Evolutionary conservation across 495 filamentous ascomycete genomes (phyloP), one percentile per base, ranked within the genome.

Genomic region (Aspergillus baeticus): DNA sequence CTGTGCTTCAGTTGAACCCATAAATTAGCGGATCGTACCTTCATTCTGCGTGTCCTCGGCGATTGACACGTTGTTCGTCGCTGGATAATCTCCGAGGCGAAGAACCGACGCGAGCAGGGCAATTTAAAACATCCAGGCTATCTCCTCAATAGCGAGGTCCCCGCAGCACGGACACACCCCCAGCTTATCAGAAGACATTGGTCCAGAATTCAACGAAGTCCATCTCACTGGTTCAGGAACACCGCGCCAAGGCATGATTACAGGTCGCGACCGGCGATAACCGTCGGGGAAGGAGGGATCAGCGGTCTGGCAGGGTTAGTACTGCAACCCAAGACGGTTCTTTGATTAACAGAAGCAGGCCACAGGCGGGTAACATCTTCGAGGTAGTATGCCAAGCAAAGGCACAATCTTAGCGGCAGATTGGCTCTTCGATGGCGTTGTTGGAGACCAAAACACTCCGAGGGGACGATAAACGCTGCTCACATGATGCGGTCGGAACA

Each of bases 321-420:
- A 38, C 36, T 61, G 59, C 42, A 61, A 61, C 59, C 59, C 59
- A 61, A 61, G 59, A 22, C 59, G 29, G 3, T 26, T 17, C 14
- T 45, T 26, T 10, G 36, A 45, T 55, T 51, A n/a, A 51, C 21
- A 41, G 3, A 17, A 15, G n/a, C 15, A 37, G n/a, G 35, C 10
- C 35, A 37, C 35, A 37, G 10, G 31, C 3, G 35, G 45, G 20
- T 36, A 49, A 10, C 45, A 36, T 4, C 29, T 35, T 31, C 45
- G 36, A 49, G 1, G 45, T 36, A 35, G 45, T 13, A 49, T 49
- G 45, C 45, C 31, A 49, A 49, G 31, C 6, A 15, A 21, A 18
- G 5, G 45, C 14, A 17, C 26, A 29, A 49, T 49, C 26, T 18
- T 14, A 47, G n/a, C 23, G 20, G 20, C 5, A 34, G 6, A 47